Evolutionary conservation across 805 yeast genomes (phyloP), one percentile per base, ranked within the genome.

Genomic region (Zygotorulaspora chibaensis): DNA sequence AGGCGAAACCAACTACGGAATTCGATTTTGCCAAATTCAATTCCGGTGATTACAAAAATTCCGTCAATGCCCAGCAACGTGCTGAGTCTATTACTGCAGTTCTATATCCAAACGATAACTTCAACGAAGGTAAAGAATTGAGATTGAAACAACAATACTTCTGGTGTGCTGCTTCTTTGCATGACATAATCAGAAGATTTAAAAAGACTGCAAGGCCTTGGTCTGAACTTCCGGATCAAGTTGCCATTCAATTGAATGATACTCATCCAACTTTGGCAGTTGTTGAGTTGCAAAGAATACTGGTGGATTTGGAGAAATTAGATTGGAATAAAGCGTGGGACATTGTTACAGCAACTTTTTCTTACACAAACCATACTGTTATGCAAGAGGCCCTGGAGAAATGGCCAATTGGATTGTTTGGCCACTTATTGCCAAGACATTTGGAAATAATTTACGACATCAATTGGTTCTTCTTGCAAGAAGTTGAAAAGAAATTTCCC

Each of bases 51-150:
- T 89, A 89, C 67, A 77, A 78, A 57, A 83, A 82, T 58, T 87
- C 96, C 17, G 96, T 90, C 29, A 75, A 75, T 35, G 83, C 81
- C 45, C 96, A 87, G 67, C 96, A 88, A 66, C 74, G 80, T 45
- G 97, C 97, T 3, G 96, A 87, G 67, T 82, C 95, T 18, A 87
- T 89, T 58, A 87, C 96, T 30, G 87, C 96, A 5, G 96, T 89
- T 13, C 72, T 89, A 61, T 89, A 89, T 67, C 97, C 97, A 53
- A 89, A 89, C 68, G 97, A 89, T 66, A 90, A 89, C 67, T 90
- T 89, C 65, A 84, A 86, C 61, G 77, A 80, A 54, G 97, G 97
- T 58, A 89, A 90, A 68, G 96, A 87, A 65, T 75, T 89, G 62
- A 80, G 97, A 64, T 78, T 89, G 67, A 90, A 90, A 68, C 97